Conservation (phyloP, 2,329 filamentous ascomycete genomes). For the Neoarthrinium moseri region DNA sequence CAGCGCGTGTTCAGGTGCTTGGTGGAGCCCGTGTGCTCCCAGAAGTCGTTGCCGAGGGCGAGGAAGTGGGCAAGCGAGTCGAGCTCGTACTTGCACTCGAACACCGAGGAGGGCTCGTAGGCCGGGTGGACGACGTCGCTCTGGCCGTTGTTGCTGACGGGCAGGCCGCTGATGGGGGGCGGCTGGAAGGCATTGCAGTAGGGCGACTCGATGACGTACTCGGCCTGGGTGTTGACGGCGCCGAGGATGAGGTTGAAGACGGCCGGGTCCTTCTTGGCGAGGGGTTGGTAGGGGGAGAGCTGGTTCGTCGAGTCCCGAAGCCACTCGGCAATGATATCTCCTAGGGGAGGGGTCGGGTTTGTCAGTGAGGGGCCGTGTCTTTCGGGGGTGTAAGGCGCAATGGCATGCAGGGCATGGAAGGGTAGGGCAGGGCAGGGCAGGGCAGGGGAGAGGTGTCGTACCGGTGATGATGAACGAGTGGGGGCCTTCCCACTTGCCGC, state of each 20-base stretch:
- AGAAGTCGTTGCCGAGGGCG: constrained; percentile 80
- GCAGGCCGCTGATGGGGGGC: constrained; percentile 76
- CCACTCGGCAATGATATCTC: constrained; percentile 90
- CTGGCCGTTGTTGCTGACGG: constrained; percentile 73
- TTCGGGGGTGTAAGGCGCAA: no score
- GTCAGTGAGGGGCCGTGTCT: no score
- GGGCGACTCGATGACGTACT: constrained; percentile 90
- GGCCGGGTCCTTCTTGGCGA: constrained; percentile 77
- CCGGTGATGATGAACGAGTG: constrained; percentile 94
- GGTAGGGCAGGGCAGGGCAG: neutral
- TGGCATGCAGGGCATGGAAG: no score
- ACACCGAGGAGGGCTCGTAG: constrained; percentile 83
- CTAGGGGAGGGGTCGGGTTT: constrained; percentile 12
- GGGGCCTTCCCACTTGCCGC: constrained; percentile 73
- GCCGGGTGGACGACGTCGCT: constrained; percentile 80
- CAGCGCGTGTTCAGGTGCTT: constrained; percentile 79
- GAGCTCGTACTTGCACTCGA: constrained; percentile 98
- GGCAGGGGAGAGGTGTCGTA: constrained; percentile 3
- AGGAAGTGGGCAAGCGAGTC: constrained; percentile 94
- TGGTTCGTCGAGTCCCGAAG: constrained; percentile 92
- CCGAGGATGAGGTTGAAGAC: constrained; percentile 82
- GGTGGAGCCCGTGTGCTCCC: constrained; percentile 73
- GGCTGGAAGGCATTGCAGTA: constrained; percentile 99
- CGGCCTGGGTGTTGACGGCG: constrained; percentile 92
- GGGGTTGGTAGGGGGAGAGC: constrained; percentile 80